A percentile compares a stretch with the other conserved stretches of the same genome.
Conservation (phyloP, 73 alveolate genomes). For the Tetrahymena thermophila region DNA sequence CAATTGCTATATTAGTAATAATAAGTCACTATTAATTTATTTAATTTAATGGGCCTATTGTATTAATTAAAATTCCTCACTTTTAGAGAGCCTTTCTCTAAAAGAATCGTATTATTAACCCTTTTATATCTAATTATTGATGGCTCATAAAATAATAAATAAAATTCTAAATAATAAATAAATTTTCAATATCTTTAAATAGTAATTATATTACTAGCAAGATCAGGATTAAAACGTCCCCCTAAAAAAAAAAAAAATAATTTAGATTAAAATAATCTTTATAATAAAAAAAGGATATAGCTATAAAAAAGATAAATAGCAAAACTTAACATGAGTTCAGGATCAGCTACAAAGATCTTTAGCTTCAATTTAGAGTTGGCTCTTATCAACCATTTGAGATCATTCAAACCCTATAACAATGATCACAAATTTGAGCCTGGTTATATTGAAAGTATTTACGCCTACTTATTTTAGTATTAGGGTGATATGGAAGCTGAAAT, state of each 20-base stretch:
- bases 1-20: not conserved
- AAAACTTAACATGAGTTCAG: not conserved
- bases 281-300: not conserved
- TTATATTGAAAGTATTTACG: conserved; percentile 29
- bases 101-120: not conserved
- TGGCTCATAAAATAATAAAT: not conserved
- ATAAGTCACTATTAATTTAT: not conserved
- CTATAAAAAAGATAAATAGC: not conserved
- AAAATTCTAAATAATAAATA: not conserved
- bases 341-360: not conserved
- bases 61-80: not conserved
- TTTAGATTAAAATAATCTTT: not conserved
- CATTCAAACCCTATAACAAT: not conserved
- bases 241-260: not conserved
- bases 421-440: conserved; percentile 13
- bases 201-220: not conserved
- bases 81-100: not conserved
- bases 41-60: not conserved
- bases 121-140: not conserved
- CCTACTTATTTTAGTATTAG: conserved; percentile 24
- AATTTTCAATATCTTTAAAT: not conserved
- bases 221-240: not conserved
- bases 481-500: conserved; percentile 35
- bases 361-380: not conserved
- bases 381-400: not conserved